A percentile compares a stretch with the other conserved stretches of the same genome.
Conservation (phyloP, 331 rosid genomes). For the Rhamnella rubrinervis region DNA sequence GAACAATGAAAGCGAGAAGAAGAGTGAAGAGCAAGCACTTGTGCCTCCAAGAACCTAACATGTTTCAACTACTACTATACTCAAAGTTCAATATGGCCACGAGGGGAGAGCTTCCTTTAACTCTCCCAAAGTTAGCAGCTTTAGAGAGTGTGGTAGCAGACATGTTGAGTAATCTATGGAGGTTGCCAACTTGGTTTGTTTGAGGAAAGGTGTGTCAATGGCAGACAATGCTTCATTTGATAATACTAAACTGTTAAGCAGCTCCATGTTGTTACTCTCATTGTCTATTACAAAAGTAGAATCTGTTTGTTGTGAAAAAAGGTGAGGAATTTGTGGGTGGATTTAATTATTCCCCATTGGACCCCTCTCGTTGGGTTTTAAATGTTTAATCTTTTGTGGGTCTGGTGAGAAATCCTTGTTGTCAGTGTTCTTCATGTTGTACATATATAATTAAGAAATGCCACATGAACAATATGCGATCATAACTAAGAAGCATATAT, state of each 20-base stretch:
- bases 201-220: conserved; percentile 62
- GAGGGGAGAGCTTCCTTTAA: conserved; percentile 14
- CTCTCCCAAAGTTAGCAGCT: conserved; percentile 43
- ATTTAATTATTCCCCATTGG: conserved; percentile 17
- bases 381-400: conserved; percentile 26
- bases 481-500: neutral
- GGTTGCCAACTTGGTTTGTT: conserved; percentile 68
- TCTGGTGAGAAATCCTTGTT: conserved; percentile 34
- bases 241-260: conserved; percentile 43
- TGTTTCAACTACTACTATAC: conserved; percentile 11
- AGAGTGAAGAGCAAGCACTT: conserved; percentile 56
- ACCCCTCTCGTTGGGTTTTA: conserved; percentile 32
- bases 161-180: conserved; percentile 79
- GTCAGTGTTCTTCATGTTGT: conserved; percentile 31
- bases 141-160: conserved; percentile 52
- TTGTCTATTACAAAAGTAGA: conserved; percentile 35
- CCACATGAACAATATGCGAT: neutral
- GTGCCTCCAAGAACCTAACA: conserved; percentile 57
- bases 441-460: conserved; percentile 9
- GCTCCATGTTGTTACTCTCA: conserved; percentile 53
- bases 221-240: conserved; percentile 73
- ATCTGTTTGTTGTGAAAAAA: conserved; percentile 34
- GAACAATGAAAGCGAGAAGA: conserved; percentile 32
- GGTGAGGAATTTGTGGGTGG: conserved; percentile 21
- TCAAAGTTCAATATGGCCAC: conserved; percentile 8